Base-by-base conservation (phyloP, 164 flowering plant genomes). In the Stephania cephalantha region DNA sequence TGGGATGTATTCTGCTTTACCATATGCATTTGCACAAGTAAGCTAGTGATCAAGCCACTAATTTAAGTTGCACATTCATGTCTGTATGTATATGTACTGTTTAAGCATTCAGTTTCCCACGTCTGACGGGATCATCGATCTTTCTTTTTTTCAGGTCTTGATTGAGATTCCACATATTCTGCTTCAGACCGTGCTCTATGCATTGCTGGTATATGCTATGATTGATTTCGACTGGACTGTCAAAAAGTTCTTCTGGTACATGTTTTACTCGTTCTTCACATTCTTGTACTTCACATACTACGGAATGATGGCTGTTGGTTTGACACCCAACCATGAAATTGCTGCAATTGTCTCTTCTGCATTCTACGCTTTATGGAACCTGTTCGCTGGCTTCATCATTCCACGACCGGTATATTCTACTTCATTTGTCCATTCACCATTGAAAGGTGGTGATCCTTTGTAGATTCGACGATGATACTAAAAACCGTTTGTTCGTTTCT, bases 251-350 rank as follows among this genome's bases (percentile, higher is more conserved):
- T 81, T 87, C n/a, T 87, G 89, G 91, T 83, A 83, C 58, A n/a
- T 85, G 4, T 88, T 83, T 80, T 85, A 79, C 83, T 81, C 84
- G 86, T 85, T 55, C 82, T 82, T 81, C 82, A 79, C 91, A 2
- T 77, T 88, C 52, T 73, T 86, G 42, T 85, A 85, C 84, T 88
- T 83, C 83, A 88, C 89, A 44, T 87, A 76, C 80, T 85, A 83
- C 35, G 91, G 90, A 9, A 88, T 88, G 91, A 86, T 86, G 87
- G 71, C 84, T 0, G 86, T 88, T 69, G 88, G 85, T 18, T 61
- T 86, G 69, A 85, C 89, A 9, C 91, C 91, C 68, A 88, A 85
- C 79, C 78, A 79, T 46, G 82, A 82, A 44, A 77, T 85, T 20
- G 85, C 85, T 22, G 52, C 86, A 29, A 82, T 84, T 4, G 71